These are phyloP conservation scores for Beverwykella pulmonaria DNA, from an alignment of 495 filamentous ascomycete species.

Conservation along the genomic window DNA sequence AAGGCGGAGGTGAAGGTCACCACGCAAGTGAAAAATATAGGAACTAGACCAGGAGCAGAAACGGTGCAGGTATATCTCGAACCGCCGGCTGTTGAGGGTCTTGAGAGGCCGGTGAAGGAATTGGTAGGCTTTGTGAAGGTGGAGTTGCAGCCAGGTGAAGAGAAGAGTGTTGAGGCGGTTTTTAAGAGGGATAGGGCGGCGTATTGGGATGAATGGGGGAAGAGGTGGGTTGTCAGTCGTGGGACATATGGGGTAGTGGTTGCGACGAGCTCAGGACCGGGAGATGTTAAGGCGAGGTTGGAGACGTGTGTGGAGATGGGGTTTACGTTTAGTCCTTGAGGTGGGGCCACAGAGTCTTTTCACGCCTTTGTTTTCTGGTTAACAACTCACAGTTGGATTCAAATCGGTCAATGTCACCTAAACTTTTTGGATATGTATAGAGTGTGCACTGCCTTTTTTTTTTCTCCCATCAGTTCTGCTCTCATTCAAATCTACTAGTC, in stretches of 20 bases:
- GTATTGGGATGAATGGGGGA: constrained; percentile 72
- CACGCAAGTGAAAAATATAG: constrained; percentile 59
- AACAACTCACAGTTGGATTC: no score
- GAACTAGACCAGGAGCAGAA: constrained; percentile 59
- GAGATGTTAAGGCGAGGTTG: constrained; percentile 13
- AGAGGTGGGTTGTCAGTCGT: constrained; percentile 75
- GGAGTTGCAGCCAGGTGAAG: constrained; percentile 57
- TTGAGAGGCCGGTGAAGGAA: constrained; percentile 55
- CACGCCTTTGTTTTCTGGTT: no score
- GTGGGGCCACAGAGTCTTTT: no score
- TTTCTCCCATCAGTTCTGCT: no score
- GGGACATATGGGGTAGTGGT: constrained; percentile 70
- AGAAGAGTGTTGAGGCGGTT: constrained; percentile 55
- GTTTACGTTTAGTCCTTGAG: neutral
- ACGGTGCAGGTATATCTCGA: constrained; percentile 70
- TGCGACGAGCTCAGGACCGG: constrained; percentile 49
- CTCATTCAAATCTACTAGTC: no score
- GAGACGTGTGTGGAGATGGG: neutral
- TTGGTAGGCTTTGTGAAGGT: constrained; percentile 71
- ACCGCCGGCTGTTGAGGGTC: constrained; percentile 56
- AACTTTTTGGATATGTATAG: no score
- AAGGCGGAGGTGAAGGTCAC: neutral
- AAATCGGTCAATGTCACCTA: no score
- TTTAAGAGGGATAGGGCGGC: constrained; percentile 67
- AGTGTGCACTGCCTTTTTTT: no score